Base-by-base conservation (phyloP, 1,284 basidiomycete species). In the Bondarzewia mesenterica region DNA sequence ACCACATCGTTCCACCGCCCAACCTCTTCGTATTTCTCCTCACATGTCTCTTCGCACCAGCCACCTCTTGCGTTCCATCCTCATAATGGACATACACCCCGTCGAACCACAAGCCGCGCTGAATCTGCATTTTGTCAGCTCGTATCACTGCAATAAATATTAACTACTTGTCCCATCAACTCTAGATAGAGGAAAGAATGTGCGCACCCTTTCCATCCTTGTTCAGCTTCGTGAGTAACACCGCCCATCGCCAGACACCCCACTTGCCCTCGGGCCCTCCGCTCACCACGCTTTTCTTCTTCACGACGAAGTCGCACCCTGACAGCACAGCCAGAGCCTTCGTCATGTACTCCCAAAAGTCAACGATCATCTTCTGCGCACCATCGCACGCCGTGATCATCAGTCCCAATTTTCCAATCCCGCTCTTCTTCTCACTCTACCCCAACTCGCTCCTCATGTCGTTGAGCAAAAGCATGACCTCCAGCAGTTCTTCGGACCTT, bases 61-160 rank as follows among this genome's bases (percentile, higher is more conserved):
- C 35, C 10, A 35, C 20, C 29, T 44, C 27, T 4, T 16, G 26
- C n/a, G 26, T 44, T 15, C 43, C 43, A 20, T 44, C 43, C 3
- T 44, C 43, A 20, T 44, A 44, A 20, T 36, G 43, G 5, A 36
- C 29, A n/a, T 44, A 44, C 27, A 32, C 15, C 25, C 43, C 43
- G 25, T 44, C 43, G 29, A 44, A 44, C 43, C 43, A 44, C 10
- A 20, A 12, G 25, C 43, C 43, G 7, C 18, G n/a, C n/a, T 44
- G 43, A 3, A 44, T 22, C 25, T 32, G 26, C 23, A 44, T 16
- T 18, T 20, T 32, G 16, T 21, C 21, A 14, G 43, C 42, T 5
- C 25, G 21, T 10, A 43, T 27, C 21, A 43, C 42, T 43, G 42
- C 42, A 43, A n/a, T n/a, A n/a, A n/a, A n/a, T n/a, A n/a, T n/a